Evolutionary conservation across 495 filamentous ascomycete species (phyloP), one percentile per base, ranked within the genome.

Genomic region (Penicillium goetzii): DNA sequence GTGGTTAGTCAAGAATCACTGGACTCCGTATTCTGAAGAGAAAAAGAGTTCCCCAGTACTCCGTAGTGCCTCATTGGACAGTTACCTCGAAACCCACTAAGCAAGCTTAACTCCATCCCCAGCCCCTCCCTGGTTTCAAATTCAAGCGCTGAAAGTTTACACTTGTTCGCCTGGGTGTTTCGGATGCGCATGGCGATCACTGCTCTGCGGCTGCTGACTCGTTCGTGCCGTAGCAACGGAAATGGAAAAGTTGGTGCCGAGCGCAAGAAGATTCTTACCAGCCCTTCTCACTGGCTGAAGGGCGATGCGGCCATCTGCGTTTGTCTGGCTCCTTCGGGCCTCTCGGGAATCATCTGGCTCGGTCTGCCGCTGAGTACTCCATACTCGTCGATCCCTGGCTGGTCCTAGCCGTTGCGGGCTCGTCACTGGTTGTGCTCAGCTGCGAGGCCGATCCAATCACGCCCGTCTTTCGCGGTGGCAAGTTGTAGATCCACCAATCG

Each of bases 381-480:
- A n/a, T n/a, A n/a, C 30, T 55, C 9, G 52, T 55, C 52, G 52
- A 55, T 55, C 52, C n/a, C 30, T 55, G 52, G 52, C 52, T 55
- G 30, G 26, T 33, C 30, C 11, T 17, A 4, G 25, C 26, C 40
- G 17, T 15, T 32, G 12, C n/a, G 9, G 19, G 45, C 32, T 32
- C 36, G 58, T 71, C 63, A 68, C 66, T 71, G 69, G 68, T 50
- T 60, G 41, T 43, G n/a, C 34, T 61, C 65, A 64, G 59, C 58
- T 58, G 61, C 26, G 43, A 23, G 36, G 54, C 33, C 36, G 54
- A n/a, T 57, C 54, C 54, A 57, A 57, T 57, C 54, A 57, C 11
- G 12, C 6, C 21, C 3, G 25, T n/a, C 56, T 10, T 21, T 12
- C 7, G 23, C 25, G 65, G 64, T 62, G 50, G 60, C 56, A 51